Base-by-base conservation (phyloP, 129 eudicot species). In the Gnaphalium uliginosum region DNA sequence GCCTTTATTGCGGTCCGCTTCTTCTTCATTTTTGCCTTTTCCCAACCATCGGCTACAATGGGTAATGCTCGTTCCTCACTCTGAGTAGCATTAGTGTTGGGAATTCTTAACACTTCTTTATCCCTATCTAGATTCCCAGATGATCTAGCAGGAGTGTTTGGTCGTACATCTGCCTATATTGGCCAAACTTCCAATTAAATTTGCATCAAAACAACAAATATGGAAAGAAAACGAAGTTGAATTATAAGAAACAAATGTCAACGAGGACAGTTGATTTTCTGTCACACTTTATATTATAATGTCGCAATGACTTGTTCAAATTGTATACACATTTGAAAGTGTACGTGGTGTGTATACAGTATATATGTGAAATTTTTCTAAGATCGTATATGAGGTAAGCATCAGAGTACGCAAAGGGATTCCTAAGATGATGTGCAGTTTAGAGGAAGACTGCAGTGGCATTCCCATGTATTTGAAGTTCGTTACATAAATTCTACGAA, bases 1-100 rank as follows among this genome's bases (percentile, higher is more conserved):
- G 85, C 78, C 85, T 92, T 92, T 68, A 85, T 87, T 58, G 86
- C 89, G n/a, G 96, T 80, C 5, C 97, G 95, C 78, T 87, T 89
- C 76, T 89, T 91, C 86, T 88, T 91, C 96, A 89, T 91, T 74
- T 85, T 91, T 57, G 92, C 83, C 81, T 86, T 91, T 72, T 91
- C 97, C 97, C 97, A 91, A 73, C 97, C 92, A 81, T 91, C 96
- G 65, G 62, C 85, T 64, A 83, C 84, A 32, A 78, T 60, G 30
- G 95, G 73, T 67, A 79, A 76, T 32, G 85, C 25, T 24, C 86
- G 88, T 68, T 87, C 96, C 61, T 89, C 92, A 7, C 85, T 79
- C 73, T 82, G 89, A 69, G 53, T 68, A 29, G 71, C 71, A 56
- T 80, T 77, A 39, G 77, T 63, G 70, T 56, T 85, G 5, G 88